Conservation (phyloP, 495 filamentous ascomycete species). For the Lepidopterella palustris region DNA sequence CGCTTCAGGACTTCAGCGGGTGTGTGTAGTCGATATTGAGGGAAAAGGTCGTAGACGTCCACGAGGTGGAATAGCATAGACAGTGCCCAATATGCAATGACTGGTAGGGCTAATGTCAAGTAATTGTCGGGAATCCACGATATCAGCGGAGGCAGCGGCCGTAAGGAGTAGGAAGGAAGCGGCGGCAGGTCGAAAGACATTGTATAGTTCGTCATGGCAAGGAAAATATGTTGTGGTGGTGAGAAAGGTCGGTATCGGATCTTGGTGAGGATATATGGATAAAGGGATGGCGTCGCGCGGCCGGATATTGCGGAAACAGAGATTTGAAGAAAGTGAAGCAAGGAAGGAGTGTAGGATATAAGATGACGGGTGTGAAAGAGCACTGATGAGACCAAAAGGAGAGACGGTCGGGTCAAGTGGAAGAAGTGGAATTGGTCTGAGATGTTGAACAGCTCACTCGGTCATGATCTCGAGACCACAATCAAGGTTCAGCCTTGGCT, state of each 20-base stretch:
- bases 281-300: background rate
- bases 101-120: slow-evolving; percentile 65
- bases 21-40: slow-evolving; percentile 85
- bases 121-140: slow-evolving; percentile 75
- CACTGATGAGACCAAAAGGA: background rate
- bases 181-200: slow-evolving; percentile 55
- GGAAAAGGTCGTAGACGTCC: slow-evolving; percentile 73
- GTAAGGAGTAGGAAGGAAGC: slow-evolving; percentile 64
- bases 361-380: background rate
- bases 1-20: slow-evolving; percentile 79
- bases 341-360: background rate
- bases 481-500: no score
- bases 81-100: slow-evolving; percentile 79
- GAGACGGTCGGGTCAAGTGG: background rate
- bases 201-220: slow-evolving; percentile 42
- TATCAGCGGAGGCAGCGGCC: slow-evolving; percentile 61
- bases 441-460: background rate
- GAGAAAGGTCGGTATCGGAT: background rate
- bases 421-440: background rate
- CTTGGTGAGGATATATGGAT: background rate
- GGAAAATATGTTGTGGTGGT: background rate
- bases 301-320: background rate
- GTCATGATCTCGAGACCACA: background rate
- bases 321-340: background rate
- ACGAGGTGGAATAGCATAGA: slow-evolving; percentile 84